Evolutionary conservation across 306 rosid genomes (phyloP).

Genomic region (Glycine latifolia): DNA sequence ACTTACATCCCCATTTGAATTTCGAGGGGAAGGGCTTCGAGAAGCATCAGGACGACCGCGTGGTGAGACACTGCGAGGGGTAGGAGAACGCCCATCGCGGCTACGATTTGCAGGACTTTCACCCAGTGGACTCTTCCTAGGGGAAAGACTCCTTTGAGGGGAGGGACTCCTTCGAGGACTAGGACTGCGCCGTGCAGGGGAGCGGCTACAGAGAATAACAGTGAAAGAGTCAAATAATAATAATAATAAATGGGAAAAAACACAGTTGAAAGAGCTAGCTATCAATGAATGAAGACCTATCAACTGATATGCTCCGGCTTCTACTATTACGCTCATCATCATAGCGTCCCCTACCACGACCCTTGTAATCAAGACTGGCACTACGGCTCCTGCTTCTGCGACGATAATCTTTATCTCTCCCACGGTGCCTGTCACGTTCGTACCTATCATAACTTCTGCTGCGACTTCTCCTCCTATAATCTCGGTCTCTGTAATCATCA

Average conservation of each 20-base stretch:
- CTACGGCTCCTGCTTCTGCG: constrained; percentile 79
- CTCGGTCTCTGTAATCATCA: constrained; percentile 70
- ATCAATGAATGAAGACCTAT: constrained; percentile 57
- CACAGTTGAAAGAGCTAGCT: background rate
- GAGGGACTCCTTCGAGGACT: constrained; percentile 70
- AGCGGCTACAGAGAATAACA: constrained; percentile 55
- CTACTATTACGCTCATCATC: constrained; percentile 66
- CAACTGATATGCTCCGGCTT: constrained; percentile 72
- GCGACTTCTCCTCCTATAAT: constrained; percentile 72
- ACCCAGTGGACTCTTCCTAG: constrained; percentile 59
- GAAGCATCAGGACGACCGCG: constrained; percentile 57
- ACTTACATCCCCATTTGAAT: constrained; percentile 78
- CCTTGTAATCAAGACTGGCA: constrained; percentile 72
- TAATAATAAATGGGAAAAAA: background rate
- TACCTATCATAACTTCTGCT: constrained; percentile 78
- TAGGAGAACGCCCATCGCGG: constrained; percentile 57
- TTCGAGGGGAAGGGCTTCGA: constrained; percentile 65
- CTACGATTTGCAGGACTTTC: constrained; percentile 65
- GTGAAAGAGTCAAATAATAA: background rate
- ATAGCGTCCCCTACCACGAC: constrained; percentile 68
- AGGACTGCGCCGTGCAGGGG: constrained; percentile 65
- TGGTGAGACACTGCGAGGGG: constrained; percentile 73
- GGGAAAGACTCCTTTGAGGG: constrained; percentile 63
- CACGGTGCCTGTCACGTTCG: constrained; percentile 67
- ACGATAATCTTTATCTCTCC: constrained; percentile 66